Conservation (phyloP, 768 basidiomycete genomes). For the Exidia glandulosa region DNA sequence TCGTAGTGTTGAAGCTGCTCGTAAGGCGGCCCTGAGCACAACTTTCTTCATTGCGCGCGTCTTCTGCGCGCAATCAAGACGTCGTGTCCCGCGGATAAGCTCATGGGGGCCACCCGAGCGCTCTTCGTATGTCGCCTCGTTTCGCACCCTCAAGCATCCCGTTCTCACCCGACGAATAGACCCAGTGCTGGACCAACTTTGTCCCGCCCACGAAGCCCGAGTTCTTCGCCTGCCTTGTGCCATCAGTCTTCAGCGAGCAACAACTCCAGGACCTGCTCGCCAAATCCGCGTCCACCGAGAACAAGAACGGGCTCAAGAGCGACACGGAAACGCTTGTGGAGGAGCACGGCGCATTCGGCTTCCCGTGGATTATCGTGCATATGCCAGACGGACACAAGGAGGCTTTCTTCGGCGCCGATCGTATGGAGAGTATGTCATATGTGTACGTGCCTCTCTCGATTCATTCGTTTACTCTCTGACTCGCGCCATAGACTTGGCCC, state of each 20-base stretch:
- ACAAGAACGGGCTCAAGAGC: background rate
- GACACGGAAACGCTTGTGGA: background rate
- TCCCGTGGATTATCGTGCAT: slow-evolving; percentile 3
- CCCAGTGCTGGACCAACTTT: background rate
- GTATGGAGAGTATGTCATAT: background rate
- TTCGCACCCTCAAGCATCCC: background rate
- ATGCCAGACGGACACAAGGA: background rate
- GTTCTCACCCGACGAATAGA: background rate
- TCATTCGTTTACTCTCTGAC: background rate
- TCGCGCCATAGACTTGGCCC: background rate
- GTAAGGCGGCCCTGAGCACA: background rate
- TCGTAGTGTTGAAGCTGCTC: too few species aligned
- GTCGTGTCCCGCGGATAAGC: background rate
- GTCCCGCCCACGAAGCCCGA: background rate
- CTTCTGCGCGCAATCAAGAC: background rate
- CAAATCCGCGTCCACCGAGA: background rate
- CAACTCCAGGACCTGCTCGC: background rate
- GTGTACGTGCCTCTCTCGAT: slow-evolving; percentile 1
- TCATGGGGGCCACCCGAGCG: background rate
- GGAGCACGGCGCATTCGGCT: slow-evolving; percentile 1
- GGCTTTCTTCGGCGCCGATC: slow-evolving; percentile 1
- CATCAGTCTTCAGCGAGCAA: background rate
- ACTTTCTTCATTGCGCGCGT: background rate
- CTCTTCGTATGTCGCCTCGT: background rate
- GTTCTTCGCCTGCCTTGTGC: background rate